Evolutionary conservation across 495 filamentous ascomycete species (phyloP), one percentile per base, ranked within the genome.

Genomic region (Xylaria telfairii): DNA sequence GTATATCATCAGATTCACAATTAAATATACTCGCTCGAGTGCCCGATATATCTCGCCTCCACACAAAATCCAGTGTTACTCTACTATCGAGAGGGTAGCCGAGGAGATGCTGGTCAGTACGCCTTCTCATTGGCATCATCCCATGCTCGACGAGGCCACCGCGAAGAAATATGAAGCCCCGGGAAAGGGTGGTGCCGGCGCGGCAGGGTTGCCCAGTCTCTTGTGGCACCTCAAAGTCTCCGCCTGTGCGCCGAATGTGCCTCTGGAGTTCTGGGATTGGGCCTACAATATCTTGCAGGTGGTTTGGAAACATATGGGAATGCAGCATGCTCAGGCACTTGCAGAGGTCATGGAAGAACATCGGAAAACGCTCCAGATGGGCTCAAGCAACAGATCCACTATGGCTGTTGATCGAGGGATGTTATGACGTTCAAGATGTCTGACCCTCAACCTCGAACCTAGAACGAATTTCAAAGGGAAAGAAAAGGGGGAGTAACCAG

Each of bases 111-210:
- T 86, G 4, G 69, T 81, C 37, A 84, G 83, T 17, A 73, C 78
- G 6, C 81, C 83, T 21, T 80, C 81, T 3, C 83, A 86, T 39
- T 86, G 83, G 77, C 79, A 82, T 6, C 83, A 86, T 34, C 83
- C 83, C 2, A 54, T 67, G 2, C 72, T 86, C 2, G 70, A 70
- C 21, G 72, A 71, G 1, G 54, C 54, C 10, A 73, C 76, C 19
- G 76, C 76, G 0, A 75, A 67, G 21, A 60, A 54, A 37, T 78
- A 84, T 34, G 79, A 82, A 65, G 73, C 74, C 21, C 80, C 76
- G 0, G 82, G 75, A 15, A 39, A 72, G 19, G 81, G 83, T 4
- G 80, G 81, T 47, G 80, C 82, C 26, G 83, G 83, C 12, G 76
- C 82, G 0, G 80, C 81, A 2, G 83, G 82, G 0, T 73, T 86